phyloP scores from a whole-genome alignment of 768 basidiomycete genomes.

The Coprinellus aureogranulatus region DNA sequence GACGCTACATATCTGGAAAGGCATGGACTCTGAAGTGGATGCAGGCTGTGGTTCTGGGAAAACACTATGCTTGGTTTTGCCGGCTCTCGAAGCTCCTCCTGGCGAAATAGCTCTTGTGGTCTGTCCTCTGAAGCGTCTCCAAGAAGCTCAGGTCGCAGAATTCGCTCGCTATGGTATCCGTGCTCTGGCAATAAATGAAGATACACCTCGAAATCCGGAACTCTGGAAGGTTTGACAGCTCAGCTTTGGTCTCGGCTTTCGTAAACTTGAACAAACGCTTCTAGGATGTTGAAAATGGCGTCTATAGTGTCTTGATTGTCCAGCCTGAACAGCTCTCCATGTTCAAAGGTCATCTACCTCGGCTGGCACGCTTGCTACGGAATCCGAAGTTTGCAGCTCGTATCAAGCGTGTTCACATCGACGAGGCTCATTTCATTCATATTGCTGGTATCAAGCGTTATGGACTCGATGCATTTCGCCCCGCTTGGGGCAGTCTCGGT shows the following conservation, averaged over 20 bases:
- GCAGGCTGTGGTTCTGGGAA: slow-evolving; percentile 22
- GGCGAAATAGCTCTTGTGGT: slow-evolving; percentile 15
- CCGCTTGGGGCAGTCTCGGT: slow-evolving; percentile 10
- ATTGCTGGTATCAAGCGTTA: slow-evolving; percentile 11
- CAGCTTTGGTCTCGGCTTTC: background rate
- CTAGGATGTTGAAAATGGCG: slow-evolving; percentile 12
- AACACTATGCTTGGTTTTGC: slow-evolving; percentile 22
- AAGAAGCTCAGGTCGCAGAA: slow-evolving; percentile 16
- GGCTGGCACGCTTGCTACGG: background rate
- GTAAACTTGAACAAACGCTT: background rate
- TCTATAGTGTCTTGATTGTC: slow-evolving; percentile 3
- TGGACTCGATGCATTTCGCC: slow-evolving; percentile 12
- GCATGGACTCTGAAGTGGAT: slow-evolving; percentile 13
- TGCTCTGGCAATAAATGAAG: slow-evolving; percentile 21
- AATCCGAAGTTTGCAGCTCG: slow-evolving; percentile 2
- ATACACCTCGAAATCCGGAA: slow-evolving; percentile 13
- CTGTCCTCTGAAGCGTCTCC: slow-evolving; percentile 18
- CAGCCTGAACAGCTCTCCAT: slow-evolving; percentile 11
- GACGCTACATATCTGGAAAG: slow-evolving; percentile 12
- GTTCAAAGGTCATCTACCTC: slow-evolving; percentile 13
- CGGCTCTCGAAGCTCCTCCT: slow-evolving; percentile 12
- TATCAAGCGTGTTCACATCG: slow-evolving; percentile 12
- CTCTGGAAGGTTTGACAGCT: slow-evolving; percentile 16
- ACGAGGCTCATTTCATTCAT: slow-evolving; percentile 18
- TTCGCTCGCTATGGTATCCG: slow-evolving; percentile 17